These are phyloP conservation scores for Alternaria angustiovoidea DNA, from an alignment of 2,329 filamentous ascomycete species.

Conservation along the genomic window DNA sequence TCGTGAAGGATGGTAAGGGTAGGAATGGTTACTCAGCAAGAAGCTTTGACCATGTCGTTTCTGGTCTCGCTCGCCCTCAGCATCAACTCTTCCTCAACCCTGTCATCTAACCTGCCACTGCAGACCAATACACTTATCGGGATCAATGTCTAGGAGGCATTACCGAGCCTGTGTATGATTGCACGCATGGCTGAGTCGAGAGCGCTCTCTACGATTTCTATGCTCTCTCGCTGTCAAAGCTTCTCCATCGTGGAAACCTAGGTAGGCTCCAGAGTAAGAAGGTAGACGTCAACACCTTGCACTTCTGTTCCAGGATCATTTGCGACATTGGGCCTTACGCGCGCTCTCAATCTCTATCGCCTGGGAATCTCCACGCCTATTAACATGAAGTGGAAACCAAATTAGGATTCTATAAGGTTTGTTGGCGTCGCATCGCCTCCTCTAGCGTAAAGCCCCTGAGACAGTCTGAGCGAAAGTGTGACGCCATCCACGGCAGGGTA, in stretches of 20 bases:
- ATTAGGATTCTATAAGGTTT: neutral
- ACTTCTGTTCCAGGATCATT: neutral
- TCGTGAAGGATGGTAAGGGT: neutral
- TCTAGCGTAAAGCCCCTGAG: neutral
- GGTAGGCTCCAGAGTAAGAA: neutral
- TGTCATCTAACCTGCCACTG: neutral
- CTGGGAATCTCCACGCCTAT: neutral
- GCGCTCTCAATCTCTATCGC: neutral
- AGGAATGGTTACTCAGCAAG: neutral
- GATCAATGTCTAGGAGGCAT: neutral
- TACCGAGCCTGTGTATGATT: neutral
- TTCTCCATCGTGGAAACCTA: too few species aligned
- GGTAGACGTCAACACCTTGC: neutral
- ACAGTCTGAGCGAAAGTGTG: neutral
- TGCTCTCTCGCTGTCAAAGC: neutral
- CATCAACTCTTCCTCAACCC: neutral
- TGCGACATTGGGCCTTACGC: neutral
- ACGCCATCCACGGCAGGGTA: neutral
- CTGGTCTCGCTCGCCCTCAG: neutral
- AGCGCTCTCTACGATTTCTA: neutral
- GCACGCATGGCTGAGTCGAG: neutral
- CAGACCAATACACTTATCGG: neutral
- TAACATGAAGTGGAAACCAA: neutral
- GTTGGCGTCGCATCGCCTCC: neutral
- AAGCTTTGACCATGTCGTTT: neutral